Evolutionary conservation across 177 flowering plant species (phyloP), one percentile per base, ranked within the genome.

Genomic region (Vitis hybrid): DNA sequence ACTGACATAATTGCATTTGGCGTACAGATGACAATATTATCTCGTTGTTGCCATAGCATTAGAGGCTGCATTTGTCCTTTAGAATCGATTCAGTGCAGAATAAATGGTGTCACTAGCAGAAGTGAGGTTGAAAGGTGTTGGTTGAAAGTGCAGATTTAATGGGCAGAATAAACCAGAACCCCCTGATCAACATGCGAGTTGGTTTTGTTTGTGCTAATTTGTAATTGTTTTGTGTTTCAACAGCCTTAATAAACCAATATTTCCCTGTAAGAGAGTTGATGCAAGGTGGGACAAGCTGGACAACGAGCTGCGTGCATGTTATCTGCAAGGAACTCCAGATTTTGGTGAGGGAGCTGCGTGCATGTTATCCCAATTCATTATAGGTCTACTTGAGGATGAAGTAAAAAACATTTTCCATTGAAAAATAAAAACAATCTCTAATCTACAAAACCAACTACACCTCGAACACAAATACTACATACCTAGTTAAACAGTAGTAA

Each of bases 271-370:
- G 67, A 82, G 99, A 77, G 89, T 94, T 7, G 97, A 93, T 82
- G 99, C 94, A 72, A 85, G 99, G 74, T 94, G 99, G 98, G 99
- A 98, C 69, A 94, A 93, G 79, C 80, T 93, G 56, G 99, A 94
- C 0, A 93, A 98, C 66, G 86, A 86, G 86, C 83, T 85, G 51
- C 91, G 92, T 40, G 87, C 88, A 51, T 94, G 99, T 71, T 96
- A 95, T 79, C 71, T 95, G n/a, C 87, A 85, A 56, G 99, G 97
- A 65, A 70, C 72, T 59, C 65, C 73, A 32, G 61, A 63, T 46
- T 80, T 85, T 70, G 70, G 68, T 48, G 18, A 60, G 2, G 52
- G 19, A 54, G 51, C 18, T 19, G 0, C 19, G 19, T 19, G 19
- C 19, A 19, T 19, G 19, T 19, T 19, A 19, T 19, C 19, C 19